Conservation (phyloP, 2,329 filamentous ascomycete species). For the Keithomyces neogunnii region DNA sequence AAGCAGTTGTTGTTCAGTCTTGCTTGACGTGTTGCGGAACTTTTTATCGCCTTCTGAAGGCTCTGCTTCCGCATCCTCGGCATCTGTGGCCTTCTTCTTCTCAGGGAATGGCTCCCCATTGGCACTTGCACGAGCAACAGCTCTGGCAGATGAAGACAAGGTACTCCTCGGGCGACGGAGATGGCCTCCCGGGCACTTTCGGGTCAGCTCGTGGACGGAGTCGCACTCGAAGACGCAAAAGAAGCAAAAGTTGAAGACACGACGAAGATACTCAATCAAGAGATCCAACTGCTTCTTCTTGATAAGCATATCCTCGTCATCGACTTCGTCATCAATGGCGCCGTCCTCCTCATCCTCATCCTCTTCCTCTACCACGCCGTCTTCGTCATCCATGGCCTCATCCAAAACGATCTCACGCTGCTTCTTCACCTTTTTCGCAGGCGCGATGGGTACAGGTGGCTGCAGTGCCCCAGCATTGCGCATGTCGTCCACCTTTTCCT, state of each 20-base stretch:
- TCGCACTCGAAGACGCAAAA: slow-evolving; percentile 99
- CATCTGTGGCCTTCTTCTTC: slow-evolving; percentile 64
- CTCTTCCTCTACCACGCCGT: slow-evolving; percentile 63
- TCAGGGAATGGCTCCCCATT: slow-evolving; percentile 74
- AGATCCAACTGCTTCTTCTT: slow-evolving; percentile 98
- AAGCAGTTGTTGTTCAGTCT: slow-evolving; percentile 84
- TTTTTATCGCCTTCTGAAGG: slow-evolving; percentile 56
- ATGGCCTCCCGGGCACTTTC: slow-evolving; percentile 97
- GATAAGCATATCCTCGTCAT: slow-evolving; percentile 79
- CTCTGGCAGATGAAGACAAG: slow-evolving; percentile 72
- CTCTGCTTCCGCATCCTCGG: slow-evolving; percentile 49
- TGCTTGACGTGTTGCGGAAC: slow-evolving; percentile 58
- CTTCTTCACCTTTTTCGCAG: slow-evolving; percentile 52
- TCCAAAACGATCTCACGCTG: slow-evolving; percentile 52
- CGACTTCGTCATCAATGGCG: slow-evolving; percentile 74
- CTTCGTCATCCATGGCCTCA: slow-evolving; percentile 54
- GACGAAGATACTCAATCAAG: slow-evolving; percentile 89
- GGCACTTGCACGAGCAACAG: slow-evolving; percentile 78
- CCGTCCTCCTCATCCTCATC: slow-evolving; percentile 80
- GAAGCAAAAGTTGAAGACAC: slow-evolving; percentile 98
- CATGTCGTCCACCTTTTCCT: slow-evolving; percentile 78
- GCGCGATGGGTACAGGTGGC: slow-evolving; percentile 45
- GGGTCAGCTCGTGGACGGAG: slow-evolving; percentile 87
- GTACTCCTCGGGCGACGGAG: slow-evolving; percentile 83
- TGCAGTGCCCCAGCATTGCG: slow-evolving; percentile 69